A percentile compares a stretch with the other conserved stretches of the same genome.
Conservation (phyloP, 257 asterid genomes). For the Parsonsia alboflavescens region DNA sequence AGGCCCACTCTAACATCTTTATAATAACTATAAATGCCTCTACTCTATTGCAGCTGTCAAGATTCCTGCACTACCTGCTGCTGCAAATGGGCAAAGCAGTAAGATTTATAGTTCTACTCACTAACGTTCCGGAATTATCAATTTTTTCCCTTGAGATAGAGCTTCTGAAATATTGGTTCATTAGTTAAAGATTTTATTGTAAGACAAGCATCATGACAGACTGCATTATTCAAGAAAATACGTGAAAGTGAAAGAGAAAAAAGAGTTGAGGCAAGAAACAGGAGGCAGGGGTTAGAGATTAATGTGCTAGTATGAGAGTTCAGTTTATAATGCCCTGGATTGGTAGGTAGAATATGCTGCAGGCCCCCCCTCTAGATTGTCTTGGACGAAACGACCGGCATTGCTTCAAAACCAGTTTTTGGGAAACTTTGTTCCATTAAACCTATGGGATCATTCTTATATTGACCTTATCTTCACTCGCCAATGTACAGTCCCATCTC, state of each 20-base stretch:
- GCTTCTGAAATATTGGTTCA: background rate
- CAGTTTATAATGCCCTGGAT: background rate
- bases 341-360: background rate
- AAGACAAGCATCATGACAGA: background rate
- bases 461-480: background rate
- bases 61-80: conserved; percentile 98
- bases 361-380: background rate
- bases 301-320: background rate
- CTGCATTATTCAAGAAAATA: background rate
- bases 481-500: background rate
- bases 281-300: background rate
- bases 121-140: background rate
- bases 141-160: background rate
- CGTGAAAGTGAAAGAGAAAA: background rate
- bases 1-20: background rate
- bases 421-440: background rate
- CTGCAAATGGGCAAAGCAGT: conserved; percentile 84
- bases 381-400: background rate
- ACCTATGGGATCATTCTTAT: background rate
- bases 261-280: background rate
- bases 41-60: conserved; percentile 58
- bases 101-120: conserved; percentile 27
- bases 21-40: background rate
- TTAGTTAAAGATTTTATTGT: background rate
- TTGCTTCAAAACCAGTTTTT: background rate